A percentile compares a stretch with the other conserved stretches of the same genome.
Conservation (phyloP, 2,329 filamentous ascomycete genomes). For the Furcasterigmium sp. region DNA sequence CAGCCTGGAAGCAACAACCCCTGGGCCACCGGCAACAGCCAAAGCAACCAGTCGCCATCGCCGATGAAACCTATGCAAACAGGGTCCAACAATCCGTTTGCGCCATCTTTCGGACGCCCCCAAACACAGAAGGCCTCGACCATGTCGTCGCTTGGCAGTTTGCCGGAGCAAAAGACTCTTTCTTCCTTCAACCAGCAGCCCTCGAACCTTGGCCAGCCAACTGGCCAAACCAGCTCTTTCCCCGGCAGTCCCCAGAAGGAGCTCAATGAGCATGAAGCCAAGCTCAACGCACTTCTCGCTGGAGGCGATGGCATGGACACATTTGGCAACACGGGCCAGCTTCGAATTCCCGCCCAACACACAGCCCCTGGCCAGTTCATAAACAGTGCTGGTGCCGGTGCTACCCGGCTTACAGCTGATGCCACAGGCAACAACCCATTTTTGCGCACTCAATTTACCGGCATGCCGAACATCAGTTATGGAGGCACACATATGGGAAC, state of each 20-base stretch:
- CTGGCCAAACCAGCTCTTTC: constrained; percentile 5
- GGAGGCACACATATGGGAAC: constrained; percentile 41
- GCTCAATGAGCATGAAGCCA: constrained; percentile 60
- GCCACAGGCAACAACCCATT: constrained; percentile 89
- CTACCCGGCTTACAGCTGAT: constrained; percentile 61
- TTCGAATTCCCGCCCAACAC: constrained; percentile 93
- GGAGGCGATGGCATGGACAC: constrained; percentile 93
- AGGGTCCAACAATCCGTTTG: constrained; percentile 97
- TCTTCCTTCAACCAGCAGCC: constrained; percentile 48
- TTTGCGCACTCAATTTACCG: constrained; percentile 76
- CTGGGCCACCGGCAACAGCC: constrained; percentile 65
- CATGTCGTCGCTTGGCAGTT: constrained; percentile 66
- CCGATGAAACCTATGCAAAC: constrained; percentile 77
- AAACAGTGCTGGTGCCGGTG: constrained; percentile 85
- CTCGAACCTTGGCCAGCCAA: constrained; percentile 2
- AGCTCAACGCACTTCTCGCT: constrained; percentile 80
- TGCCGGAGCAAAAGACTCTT: constrained; percentile 81
- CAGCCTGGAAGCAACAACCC: constrained; percentile 90
- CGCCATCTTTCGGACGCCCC: constrained; percentile 61
- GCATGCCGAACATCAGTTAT: constrained; percentile 60
- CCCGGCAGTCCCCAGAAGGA: constrained; percentile 43
- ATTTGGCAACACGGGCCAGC: constrained; percentile 93
- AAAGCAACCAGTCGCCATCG: constrained; percentile 44
- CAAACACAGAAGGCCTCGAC: constrained; percentile 51
- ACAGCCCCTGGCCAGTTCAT: constrained; percentile 95